phyloP scores from a whole-genome alignment of 352 stramenopile species.

The Phytophthora megakarya region DNA sequence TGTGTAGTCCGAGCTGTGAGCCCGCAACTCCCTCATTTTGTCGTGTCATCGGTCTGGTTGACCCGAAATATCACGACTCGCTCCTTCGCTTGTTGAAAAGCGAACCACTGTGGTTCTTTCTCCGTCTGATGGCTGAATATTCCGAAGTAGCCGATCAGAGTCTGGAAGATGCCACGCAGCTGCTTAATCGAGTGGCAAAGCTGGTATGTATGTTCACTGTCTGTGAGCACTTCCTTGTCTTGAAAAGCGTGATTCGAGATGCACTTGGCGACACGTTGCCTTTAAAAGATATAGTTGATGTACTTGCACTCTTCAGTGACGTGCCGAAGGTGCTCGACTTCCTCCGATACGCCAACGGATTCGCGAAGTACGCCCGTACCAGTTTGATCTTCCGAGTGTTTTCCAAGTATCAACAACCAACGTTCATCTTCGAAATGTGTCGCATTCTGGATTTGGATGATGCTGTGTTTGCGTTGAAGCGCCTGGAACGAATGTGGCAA shows the following conservation, averaged over 20 bases:
- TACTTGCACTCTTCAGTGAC: conserved; percentile 58
- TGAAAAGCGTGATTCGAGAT: conserved; percentile 51
- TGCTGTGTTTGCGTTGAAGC: conserved; percentile 59
- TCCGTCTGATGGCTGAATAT: conserved; percentile 45
- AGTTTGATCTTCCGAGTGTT: conserved; percentile 62
- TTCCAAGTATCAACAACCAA: conserved; percentile 49
- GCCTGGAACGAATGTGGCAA: conserved; percentile 63
- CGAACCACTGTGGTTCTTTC: conserved; percentile 53
- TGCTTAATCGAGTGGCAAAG: conserved; percentile 55
- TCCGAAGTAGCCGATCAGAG: conserved; percentile 1
- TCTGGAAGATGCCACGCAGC: not conserved
- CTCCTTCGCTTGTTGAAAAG: conserved; percentile 49
- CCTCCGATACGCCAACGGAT: conserved; percentile 47
- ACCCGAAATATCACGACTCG: conserved; percentile 41
- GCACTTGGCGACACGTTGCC: conserved; percentile 42
- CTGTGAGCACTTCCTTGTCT: conserved; percentile 40
- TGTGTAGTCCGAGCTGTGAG: conserved; percentile 38
- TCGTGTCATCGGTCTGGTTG: conserved; percentile 48
- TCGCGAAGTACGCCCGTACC: conserved; percentile 33
- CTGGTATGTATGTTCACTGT: conserved; percentile 41
- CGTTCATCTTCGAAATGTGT: conserved; percentile 72
- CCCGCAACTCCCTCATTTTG: conserved; percentile 45
- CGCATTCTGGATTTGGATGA: conserved; percentile 68
- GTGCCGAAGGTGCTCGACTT: conserved; percentile 41
- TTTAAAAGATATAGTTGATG: conserved; percentile 49